Evolutionary conservation across 2,329 filamentous ascomycete species (phyloP).

Genomic region (Phyllosticta paracitricarpa): DNA sequence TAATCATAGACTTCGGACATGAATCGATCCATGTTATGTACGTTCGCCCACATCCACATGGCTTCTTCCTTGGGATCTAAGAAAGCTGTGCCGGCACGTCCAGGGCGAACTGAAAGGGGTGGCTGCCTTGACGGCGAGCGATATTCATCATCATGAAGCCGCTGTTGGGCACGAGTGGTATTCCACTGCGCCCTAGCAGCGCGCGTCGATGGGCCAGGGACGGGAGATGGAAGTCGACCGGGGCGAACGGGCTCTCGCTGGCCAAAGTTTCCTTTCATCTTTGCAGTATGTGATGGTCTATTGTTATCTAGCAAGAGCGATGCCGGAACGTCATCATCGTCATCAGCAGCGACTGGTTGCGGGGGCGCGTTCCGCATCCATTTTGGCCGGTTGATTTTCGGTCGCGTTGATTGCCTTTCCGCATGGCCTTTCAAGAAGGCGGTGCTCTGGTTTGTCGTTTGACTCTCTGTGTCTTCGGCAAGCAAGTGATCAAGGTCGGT

Average conservation of each 20-base stretch:
- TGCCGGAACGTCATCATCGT: conserved; percentile 54
- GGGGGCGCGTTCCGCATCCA: conserved; percentile 11
- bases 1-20: conserved; percentile 80
- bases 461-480: conserved; percentile 40
- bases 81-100: conserved; percentile 12
- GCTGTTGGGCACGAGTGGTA: conserved; percentile 36
- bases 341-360: conserved; percentile 26
- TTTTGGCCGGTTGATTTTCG: conserved; percentile 8
- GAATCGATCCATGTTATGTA: conserved; percentile 80
- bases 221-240: conserved; percentile 30
- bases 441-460: conserved; percentile 35
- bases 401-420: conserved; percentile 16
- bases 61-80: conserved; percentile 63
- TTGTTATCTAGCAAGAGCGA: conserved; percentile 51
- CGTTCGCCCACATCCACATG: conserved; percentile 88
- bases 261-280: conserved; percentile 13
- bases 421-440: conserved; percentile 20
- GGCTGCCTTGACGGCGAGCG: conserved; percentile 13
- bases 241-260: conserved; percentile 9
- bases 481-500: conserved; percentile 48
- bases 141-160: conserved; percentile 29
- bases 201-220: conserved; percentile 33
- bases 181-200: conserved; percentile 42
- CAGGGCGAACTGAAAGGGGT: conserved; percentile 7
- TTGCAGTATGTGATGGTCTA: conserved; percentile 20